A percentile compares a stretch with the other conserved stretches of the same genome.
Conservation (phyloP, 139 green algal species). For the Picochlorum sp. region DNA sequence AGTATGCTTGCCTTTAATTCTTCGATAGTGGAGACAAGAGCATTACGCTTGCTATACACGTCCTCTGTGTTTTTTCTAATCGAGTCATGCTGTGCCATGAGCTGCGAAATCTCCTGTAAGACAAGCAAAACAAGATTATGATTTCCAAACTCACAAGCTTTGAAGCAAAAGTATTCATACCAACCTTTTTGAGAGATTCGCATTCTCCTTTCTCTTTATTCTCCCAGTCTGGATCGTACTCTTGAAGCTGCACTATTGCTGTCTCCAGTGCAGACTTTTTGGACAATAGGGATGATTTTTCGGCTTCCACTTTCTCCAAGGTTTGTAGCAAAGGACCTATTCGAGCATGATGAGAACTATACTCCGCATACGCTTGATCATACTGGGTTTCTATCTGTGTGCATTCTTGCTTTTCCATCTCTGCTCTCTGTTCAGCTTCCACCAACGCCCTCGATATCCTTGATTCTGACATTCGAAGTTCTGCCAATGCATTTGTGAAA, state of each 20-base stretch:
- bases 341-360: slow-evolving; percentile 12
- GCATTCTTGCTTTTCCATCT: slow-evolving; percentile 21
- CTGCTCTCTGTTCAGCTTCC: slow-evolving; percentile 26
- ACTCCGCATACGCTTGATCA: slow-evolving; percentile 18
- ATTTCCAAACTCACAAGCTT: not conserved
- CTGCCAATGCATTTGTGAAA: slow-evolving; percentile 15
- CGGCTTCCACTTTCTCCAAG: slow-evolving; percentile 12
- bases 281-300: slow-evolving; percentile 6
- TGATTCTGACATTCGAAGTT: slow-evolving; percentile 16
- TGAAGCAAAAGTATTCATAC: not conserved
- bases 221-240: slow-evolving; percentile 25
- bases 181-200: slow-evolving; percentile 12
- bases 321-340: slow-evolving; percentile 11
- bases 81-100: slow-evolving; percentile 11
- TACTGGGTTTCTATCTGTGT: slow-evolving; percentile 23
- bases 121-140: too few species aligned
- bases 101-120: slow-evolving; percentile 10
- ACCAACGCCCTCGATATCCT: slow-evolving; percentile 16
- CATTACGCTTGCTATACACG: not conserved
- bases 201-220: slow-evolving; percentile 14
- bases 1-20: slow-evolving; percentile 27
- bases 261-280: slow-evolving; percentile 11
- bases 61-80: slow-evolving; percentile 6
- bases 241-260: slow-evolving; percentile 19
- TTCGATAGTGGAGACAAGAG: slow-evolving; percentile 18